phyloP scores from a whole-genome alignment of 2,329 filamentous ascomycete genomes.

The Biscogniauxia sp. region DNA sequence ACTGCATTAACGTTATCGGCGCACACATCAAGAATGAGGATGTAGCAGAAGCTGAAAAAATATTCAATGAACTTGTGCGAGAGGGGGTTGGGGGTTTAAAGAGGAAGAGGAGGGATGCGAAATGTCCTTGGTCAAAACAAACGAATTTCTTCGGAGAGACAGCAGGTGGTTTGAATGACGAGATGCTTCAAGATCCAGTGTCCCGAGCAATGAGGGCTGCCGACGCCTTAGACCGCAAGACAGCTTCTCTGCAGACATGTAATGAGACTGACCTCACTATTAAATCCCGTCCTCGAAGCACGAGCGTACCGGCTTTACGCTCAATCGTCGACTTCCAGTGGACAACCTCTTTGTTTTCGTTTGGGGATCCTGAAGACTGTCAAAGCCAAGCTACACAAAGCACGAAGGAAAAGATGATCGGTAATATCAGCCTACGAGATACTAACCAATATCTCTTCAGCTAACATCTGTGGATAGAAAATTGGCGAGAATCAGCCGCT shows the following conservation, averaged over 20 bases:
- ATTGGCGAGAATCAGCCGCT: constrained; percentile 9
- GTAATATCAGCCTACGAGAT: neutral
- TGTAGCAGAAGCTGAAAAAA: constrained; percentile 45
- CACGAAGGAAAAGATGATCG: neutral
- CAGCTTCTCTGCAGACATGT: constrained; percentile 50
- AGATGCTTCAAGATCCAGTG: constrained; percentile 44
- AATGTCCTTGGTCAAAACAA: constrained; percentile 6
- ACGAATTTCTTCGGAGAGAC: neutral
- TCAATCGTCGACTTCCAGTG: constrained; percentile 43
- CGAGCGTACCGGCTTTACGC: constrained; percentile 48
- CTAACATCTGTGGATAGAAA: constrained; percentile 10
- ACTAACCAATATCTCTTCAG: constrained; percentile 3
- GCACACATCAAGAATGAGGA: constrained; percentile 51
- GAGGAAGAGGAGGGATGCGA: constrained; percentile 8
- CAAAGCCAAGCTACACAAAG: neutral
- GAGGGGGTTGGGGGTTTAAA: constrained; percentile 44
- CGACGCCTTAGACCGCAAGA: constrained; percentile 55
- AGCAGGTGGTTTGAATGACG: constrained; percentile 9
- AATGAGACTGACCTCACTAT: constrained; percentile 48
- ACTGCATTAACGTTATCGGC: constrained; percentile 55
- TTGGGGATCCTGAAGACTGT: constrained; percentile 35
- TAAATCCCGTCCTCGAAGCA: constrained; percentile 42
- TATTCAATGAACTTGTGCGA: constrained; percentile 51
- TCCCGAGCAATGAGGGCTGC: constrained; percentile 57
- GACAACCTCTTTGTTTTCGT: constrained; percentile 47